Evolutionary conservation across 2,329 filamentous ascomycete genomes (phyloP), one percentile per base, ranked within the genome.

Genomic region (Leptosphaerulina australis): DNA sequence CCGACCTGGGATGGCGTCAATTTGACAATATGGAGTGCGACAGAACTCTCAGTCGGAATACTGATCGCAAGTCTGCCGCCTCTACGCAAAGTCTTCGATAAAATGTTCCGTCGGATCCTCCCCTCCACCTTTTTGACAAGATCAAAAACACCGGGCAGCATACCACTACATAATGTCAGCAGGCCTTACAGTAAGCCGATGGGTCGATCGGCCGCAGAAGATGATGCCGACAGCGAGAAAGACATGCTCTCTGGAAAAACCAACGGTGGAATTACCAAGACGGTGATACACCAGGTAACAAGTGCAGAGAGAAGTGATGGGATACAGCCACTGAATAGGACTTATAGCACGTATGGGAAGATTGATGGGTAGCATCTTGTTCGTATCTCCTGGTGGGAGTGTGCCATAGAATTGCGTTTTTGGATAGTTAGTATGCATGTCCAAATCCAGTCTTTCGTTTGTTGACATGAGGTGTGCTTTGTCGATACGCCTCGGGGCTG

Each of bases 41-140:
- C 55, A 2, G 63, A 67, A 25, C 53, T 64, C 14, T 63, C 62
- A 12, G 52, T 66, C 15, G 62, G 65, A 15, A 63, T 68, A 7
- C 37, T 67, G 21, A 50, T 63, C 48, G 59, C 63, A 5, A 55
- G 54, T 31, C 39, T 67, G 10, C 64, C 63, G 3, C 63, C 62
- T 6, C 41, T 69, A 2, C 64, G 66, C 29, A 67, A 66, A 25
- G 50, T 59, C 18, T 64, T 67, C 44, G 63, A 68, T 24, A 38
- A 46, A 2, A 31, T 67, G 3, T 58, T 64, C 26, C 50, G 44
- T 11, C 34, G 31, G 5, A 54, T 65, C 10, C 31, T 67, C 9
- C 62, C 62, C 0, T 55, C 48, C 1, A 62, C 55, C 1, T 50
- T 59, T 14, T 43, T 44, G 14, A 47, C 30, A 46, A 53, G 34